phyloP scores from a whole-genome alignment of 2,329 filamentous ascomycete species.

The Cladosporium velox region DNA sequence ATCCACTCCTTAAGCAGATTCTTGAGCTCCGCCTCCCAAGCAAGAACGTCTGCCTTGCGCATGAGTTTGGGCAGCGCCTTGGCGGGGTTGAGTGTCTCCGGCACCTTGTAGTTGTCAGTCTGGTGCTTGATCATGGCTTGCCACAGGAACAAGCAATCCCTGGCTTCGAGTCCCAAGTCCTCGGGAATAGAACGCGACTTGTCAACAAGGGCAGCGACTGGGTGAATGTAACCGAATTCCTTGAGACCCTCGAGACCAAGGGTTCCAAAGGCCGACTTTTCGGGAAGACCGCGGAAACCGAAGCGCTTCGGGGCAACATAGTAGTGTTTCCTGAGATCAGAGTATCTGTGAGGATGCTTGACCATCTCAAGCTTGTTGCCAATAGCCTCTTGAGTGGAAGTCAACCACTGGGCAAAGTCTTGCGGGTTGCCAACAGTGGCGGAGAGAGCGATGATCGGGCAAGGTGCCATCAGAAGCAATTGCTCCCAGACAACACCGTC shows the following conservation, averaged over 20 bases:
- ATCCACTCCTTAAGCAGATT: constrained; percentile 62
- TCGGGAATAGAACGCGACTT: constrained; percentile 64
- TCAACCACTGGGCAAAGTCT: constrained; percentile 70
- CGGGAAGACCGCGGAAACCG: constrained; percentile 56
- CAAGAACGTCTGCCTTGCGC: constrained; percentile 65
- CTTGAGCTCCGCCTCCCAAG: constrained; percentile 67
- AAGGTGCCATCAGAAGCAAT: constrained; percentile 70
- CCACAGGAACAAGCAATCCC: constrained; percentile 70
- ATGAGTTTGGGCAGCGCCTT: constrained; percentile 56
- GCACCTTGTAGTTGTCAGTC: constrained; percentile 48
- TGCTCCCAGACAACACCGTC: constrained; percentile 80
- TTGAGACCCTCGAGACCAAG: constrained; percentile 52
- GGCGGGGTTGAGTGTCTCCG: constrained; percentile 52
- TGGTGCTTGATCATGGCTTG: constrained; percentile 62
- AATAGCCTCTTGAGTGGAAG: constrained; percentile 62
- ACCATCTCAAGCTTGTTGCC: constrained; percentile 68
- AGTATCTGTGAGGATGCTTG: constrained; percentile 69
- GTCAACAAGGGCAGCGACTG: constrained; percentile 64
- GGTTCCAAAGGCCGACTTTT: constrained; percentile 42
- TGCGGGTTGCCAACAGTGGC: constrained; percentile 76
- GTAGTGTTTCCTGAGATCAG: constrained; percentile 73
- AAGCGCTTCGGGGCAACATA: constrained; percentile 57
- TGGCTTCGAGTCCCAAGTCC: constrained; percentile 69
- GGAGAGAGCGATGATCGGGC: constrained; percentile 76
- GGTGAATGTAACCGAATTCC: constrained; percentile 65